These are phyloP conservation scores for Cladosporium halotolerans DNA, from an alignment of 2,329 filamentous ascomycete species.

Conservation along the genomic window DNA sequence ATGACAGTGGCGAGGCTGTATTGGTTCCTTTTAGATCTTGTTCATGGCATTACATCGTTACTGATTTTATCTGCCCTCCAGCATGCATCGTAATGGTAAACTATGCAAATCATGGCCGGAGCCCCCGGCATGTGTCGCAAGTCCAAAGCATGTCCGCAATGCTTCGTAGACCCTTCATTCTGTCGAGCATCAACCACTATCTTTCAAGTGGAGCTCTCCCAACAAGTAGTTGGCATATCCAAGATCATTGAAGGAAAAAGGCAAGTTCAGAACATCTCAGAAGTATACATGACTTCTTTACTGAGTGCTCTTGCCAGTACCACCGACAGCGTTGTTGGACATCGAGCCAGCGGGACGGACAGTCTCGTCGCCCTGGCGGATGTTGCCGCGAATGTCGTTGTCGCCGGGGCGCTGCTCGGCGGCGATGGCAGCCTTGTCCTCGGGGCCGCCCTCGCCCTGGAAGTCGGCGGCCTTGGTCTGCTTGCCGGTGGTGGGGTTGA, in stretches of 20 bases:
- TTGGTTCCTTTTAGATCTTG: not conserved
- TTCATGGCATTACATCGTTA: conserved; percentile 11
- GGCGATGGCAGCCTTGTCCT: conserved; percentile 36
- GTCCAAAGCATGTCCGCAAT: not conserved
- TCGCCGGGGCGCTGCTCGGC: conserved; percentile 35
- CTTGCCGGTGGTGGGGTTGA: conserved; percentile 19
- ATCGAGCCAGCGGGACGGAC: conserved; percentile 14
- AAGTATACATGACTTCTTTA: not conserved
- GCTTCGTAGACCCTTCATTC: not conserved
- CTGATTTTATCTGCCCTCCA: conserved; percentile 1
- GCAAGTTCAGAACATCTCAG: not conserved
- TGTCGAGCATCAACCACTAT: not conserved
- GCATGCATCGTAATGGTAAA: not conserved
- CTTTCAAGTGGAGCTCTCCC: not conserved
- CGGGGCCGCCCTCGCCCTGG: conserved; percentile 43
- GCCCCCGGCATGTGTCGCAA: not conserved
- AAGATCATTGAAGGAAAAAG: not conserved
- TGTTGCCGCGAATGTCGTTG: conserved; percentile 36
- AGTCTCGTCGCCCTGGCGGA: conserved; percentile 32
- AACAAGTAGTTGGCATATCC: not conserved
- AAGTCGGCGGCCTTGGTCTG: conserved; percentile 44
- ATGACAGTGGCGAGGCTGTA: too few species aligned
- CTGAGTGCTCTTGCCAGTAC: conserved; percentile 13
- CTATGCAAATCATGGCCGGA: not conserved
- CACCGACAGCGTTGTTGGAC: conserved; percentile 12